These are phyloP conservation scores for Blastobotrys arbuscula DNA, from an alignment of 1,139 yeast species.

Conservation along the genomic window DNA sequence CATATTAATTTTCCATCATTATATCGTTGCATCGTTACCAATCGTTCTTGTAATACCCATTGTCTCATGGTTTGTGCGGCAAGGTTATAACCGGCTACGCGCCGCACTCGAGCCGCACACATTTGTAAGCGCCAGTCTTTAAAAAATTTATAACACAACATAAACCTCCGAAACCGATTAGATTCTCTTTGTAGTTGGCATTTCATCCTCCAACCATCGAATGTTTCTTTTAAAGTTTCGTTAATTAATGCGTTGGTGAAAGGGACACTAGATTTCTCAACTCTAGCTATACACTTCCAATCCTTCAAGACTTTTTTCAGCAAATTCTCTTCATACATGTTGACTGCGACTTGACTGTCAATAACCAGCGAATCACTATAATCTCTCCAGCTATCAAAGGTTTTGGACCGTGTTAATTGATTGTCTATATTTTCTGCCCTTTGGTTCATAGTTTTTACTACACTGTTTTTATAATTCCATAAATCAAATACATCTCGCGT, in stretches of 20 bases:
- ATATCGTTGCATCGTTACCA: constrained; percentile 14
- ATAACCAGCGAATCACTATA: not conserved
- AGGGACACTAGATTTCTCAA: not conserved
- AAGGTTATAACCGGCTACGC: not conserved
- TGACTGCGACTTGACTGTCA: constrained; percentile 7
- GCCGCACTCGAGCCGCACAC: constrained; percentile 6
- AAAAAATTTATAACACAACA: constrained; percentile 15
- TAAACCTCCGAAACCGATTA: constrained; percentile 19
- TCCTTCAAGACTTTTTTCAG: constrained; percentile 3
- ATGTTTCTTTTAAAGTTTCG: constrained; percentile 1
- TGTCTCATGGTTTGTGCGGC: constrained; percentile 13
- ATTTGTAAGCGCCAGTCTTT: constrained; percentile 19
- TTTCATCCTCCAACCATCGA: constrained; percentile 18
- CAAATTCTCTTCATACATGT: constrained; percentile 5
- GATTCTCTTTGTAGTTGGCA: constrained; percentile 19
- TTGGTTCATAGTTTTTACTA: not conserved
- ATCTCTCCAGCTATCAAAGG: constrained; percentile 4
- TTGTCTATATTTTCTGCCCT: not conserved
- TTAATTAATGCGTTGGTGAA: not conserved
- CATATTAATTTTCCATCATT: constrained; percentile 8
- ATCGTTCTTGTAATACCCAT: constrained; percentile 22
- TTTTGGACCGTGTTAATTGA: not conserved
- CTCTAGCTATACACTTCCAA: constrained; percentile 7
- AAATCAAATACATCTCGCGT: not conserved
- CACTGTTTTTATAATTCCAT: constrained; percentile 4